These are phyloP conservation scores for Argentina anserina DNA, from an alignment of 306 rosid genomes.

Conservation along the genomic window DNA sequence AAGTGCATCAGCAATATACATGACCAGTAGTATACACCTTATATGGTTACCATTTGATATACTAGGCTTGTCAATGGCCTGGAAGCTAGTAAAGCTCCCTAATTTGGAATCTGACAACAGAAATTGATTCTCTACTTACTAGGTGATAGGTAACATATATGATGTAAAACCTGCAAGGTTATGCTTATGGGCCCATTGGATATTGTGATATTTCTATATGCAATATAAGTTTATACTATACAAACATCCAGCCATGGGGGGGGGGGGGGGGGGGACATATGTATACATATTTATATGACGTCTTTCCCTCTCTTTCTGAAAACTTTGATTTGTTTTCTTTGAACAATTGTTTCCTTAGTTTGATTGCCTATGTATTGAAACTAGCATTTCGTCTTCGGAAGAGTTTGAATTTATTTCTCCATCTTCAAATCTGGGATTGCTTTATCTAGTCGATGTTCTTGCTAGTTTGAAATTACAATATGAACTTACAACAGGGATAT, in stretches of 20 bases:
- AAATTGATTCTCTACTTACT: neutral
- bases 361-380: neutral
- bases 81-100: neutral
- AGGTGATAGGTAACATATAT: neutral
- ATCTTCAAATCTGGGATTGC: slow-evolving; percentile 13
- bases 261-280: too few species aligned
- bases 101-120: neutral
- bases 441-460: slow-evolving; percentile 17
- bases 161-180: neutral
- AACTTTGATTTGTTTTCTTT: neutral
- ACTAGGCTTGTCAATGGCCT: neutral
- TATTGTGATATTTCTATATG: neutral
- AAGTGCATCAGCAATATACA: neutral
- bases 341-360: neutral
- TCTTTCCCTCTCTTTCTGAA: neutral
- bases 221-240: neutral
- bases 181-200: neutral
- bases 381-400: slow-evolving; percentile 3
- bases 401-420: slow-evolving; percentile 20
- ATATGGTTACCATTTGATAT: neutral
- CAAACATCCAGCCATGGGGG: neutral
- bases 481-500: slow-evolving; percentile 94
- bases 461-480: slow-evolving; percentile 59
- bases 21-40: neutral
- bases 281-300: neutral